Percentiles rank a stretch among this genome's conserved stretches.
These are phyloP conservation scores for Gossypium gossypioides DNA, from an alignment of 441 rosid genomes.

Conservation along the genomic window DNA sequence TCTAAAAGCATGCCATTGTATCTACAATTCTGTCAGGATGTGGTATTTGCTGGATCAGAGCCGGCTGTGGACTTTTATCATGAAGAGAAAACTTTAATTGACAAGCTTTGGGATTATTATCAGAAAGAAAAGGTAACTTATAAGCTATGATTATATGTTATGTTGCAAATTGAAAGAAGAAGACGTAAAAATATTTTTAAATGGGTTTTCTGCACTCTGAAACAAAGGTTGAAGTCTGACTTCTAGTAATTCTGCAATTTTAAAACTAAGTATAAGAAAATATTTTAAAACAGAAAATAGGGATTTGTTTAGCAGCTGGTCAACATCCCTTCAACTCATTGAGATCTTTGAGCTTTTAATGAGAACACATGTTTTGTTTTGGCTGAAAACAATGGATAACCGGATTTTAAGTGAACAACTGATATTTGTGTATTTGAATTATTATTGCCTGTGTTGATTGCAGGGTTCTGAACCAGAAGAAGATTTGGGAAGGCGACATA, in stretches of 20 bases:
- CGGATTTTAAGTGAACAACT: neutral
- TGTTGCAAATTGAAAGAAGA: neutral
- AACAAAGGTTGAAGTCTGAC: neutral
- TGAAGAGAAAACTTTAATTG: constrained; percentile 38
- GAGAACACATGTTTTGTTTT: neutral
- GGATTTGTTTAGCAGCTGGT: neutral
- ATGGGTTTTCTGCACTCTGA: neutral
- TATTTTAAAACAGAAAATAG: neutral
- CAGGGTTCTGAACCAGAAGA: constrained; percentile 22
- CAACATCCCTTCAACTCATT: neutral
- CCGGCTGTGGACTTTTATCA: constrained; percentile 26
- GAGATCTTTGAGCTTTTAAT: neutral
- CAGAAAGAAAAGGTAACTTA: constrained; percentile 34
- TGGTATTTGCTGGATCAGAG: constrained; percentile 59
- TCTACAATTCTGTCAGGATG: constrained; percentile 52
- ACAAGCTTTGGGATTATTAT: constrained; percentile 50
- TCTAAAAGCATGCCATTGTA: constrained; percentile 47
- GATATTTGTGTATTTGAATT: neutral
- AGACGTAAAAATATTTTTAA: neutral
- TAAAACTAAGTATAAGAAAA: neutral
- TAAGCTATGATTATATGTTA: neutral
- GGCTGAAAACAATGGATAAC: neutral
- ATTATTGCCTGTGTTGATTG: constrained; percentile 6
- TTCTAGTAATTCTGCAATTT: neutral
- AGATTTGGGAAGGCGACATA: neutral